phyloP scores from a whole-genome alignment of 1,139 yeast species.

The Pichia sp. region DNA sequence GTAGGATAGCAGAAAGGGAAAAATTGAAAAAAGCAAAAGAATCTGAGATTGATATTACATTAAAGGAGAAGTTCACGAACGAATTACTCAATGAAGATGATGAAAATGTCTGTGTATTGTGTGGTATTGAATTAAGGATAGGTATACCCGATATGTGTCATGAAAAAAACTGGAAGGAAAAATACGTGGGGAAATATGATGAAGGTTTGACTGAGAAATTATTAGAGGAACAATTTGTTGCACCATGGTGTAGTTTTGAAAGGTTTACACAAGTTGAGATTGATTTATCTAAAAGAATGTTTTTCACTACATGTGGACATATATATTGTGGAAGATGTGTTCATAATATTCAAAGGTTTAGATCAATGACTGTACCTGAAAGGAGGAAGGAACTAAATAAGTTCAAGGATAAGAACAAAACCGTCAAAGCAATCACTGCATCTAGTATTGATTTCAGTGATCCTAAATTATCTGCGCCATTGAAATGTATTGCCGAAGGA shows the following conservation, averaged over 20 bases:
- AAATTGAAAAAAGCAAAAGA: conserved; percentile 28
- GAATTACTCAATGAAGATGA: conserved; percentile 29
- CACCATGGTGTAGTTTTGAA: conserved; percentile 59
- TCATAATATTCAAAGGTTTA: conserved; percentile 38
- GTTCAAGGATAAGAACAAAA: conserved; percentile 11
- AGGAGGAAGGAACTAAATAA: conserved; percentile 7
- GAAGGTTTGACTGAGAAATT: conserved; percentile 16
- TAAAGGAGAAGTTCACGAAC: conserved; percentile 30
- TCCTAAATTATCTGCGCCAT: conserved; percentile 43
- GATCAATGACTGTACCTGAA: conserved; percentile 10
- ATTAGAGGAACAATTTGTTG: conserved; percentile 33
- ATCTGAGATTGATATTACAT: conserved; percentile 22
- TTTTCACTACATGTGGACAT: conserved; percentile 73
- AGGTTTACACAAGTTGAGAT: conserved; percentile 46
- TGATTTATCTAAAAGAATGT: conserved; percentile 61
- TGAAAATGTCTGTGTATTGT: conserved; percentile 53
- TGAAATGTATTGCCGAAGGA: conserved; percentile 35
- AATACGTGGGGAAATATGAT: conserved; percentile 20
- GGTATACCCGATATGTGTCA: conserved; percentile 56
- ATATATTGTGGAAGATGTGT: conserved; percentile 83
- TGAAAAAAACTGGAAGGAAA: conserved; percentile 20
- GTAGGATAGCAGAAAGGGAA: conserved; percentile 26
- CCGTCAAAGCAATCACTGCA: neutral
- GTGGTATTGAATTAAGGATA: conserved; percentile 62
- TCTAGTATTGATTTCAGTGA: conserved; percentile 33